phyloP scores from a whole-genome alignment of 2,329 filamentous ascomycete genomes.

The Corynespora cassiicola region DNA sequence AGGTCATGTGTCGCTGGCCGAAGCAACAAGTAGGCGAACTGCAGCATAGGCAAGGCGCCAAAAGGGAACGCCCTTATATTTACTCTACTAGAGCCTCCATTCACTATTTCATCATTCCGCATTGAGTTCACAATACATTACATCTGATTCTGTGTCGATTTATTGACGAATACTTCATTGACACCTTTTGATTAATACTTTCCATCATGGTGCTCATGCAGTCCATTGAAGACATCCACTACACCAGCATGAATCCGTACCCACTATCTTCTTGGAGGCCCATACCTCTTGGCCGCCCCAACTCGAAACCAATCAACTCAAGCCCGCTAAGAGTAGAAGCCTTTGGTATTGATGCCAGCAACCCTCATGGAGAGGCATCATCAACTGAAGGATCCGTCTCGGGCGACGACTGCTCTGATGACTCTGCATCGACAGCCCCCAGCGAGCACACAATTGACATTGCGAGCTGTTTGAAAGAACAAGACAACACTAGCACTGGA shows the following conservation, averaged over 20 bases:
- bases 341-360: neutral
- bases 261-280: slow-evolving; percentile 8
- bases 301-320: slow-evolving; percentile 1
- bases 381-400: slow-evolving; percentile 12
- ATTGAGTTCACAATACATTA: neutral
- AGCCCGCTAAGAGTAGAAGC: slow-evolving; percentile 1
- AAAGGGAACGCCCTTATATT: slow-evolving; percentile 2
- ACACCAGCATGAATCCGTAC: slow-evolving; percentile 3
- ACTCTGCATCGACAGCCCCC: slow-evolving; percentile 11
- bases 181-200: neutral
- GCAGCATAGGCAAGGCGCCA: neutral
- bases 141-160: neutral
- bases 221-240: slow-evolving; percentile 5
- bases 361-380: slow-evolving; percentile 5
- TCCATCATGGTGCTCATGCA: slow-evolving; percentile 11
- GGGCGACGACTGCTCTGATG: slow-evolving; percentile 11
- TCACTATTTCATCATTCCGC: neutral
- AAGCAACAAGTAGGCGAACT: neutral
- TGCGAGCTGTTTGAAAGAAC: neutral
- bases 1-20: slow-evolving; percentile 1
- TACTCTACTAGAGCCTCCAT: neutral
- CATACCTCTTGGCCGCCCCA: slow-evolving; percentile 10
- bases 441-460: slow-evolving; percentile 7
- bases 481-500: no score
- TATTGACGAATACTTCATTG: neutral